Percentiles rank a stretch among this genome's conserved stretches.
Conservation (phyloP, 805 yeast species). For the Candida insectalens region DNA sequence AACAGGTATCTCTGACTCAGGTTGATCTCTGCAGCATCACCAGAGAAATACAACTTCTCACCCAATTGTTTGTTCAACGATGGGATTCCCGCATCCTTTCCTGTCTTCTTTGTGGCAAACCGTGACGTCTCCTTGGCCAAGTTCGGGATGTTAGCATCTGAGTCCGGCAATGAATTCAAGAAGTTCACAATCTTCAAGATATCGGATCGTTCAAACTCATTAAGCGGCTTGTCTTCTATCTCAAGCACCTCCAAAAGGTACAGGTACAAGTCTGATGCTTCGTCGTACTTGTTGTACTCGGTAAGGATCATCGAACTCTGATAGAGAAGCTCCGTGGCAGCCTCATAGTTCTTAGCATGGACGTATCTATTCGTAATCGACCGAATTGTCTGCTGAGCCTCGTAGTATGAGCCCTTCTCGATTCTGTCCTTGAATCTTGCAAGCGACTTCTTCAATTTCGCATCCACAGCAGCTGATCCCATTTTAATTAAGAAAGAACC, state of each 20-base stretch:
- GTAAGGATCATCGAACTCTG: constrained; percentile 64
- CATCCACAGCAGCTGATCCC: constrained; percentile 13
- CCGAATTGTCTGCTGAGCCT: constrained; percentile 91
- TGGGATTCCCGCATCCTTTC: constrained; percentile 59
- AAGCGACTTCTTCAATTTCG: constrained; percentile 47
- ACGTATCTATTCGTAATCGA: constrained; percentile 83
- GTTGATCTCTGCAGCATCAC: constrained; percentile 14
- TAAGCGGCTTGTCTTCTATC: constrained; percentile 29
- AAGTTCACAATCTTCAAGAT: constrained; percentile 32
- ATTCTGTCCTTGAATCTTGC: constrained; percentile 63
- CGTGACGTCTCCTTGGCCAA: constrained; percentile 55
- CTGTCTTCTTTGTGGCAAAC: constrained; percentile 51
- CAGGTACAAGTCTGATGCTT: constrained; percentile 66
- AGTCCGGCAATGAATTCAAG: constrained; percentile 31
- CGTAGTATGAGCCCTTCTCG: constrained; percentile 71
- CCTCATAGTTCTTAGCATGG: constrained; percentile 51
- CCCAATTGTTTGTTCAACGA: constrained; percentile 71
- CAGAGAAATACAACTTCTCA: constrained; percentile 38
- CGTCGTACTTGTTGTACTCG: constrained; percentile 64
- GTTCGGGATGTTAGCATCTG: constrained; percentile 55
- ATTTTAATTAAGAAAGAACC: too few species aligned
- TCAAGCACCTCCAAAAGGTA: constrained; percentile 67
- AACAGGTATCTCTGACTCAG: constrained; percentile 20
- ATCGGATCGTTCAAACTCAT: constrained; percentile 15
- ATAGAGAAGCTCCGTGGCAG: constrained; percentile 66